Evolutionary conservation across 2,329 filamentous ascomycete genomes (phyloP).

Genomic region (Trichothecium sympodiale): DNA sequence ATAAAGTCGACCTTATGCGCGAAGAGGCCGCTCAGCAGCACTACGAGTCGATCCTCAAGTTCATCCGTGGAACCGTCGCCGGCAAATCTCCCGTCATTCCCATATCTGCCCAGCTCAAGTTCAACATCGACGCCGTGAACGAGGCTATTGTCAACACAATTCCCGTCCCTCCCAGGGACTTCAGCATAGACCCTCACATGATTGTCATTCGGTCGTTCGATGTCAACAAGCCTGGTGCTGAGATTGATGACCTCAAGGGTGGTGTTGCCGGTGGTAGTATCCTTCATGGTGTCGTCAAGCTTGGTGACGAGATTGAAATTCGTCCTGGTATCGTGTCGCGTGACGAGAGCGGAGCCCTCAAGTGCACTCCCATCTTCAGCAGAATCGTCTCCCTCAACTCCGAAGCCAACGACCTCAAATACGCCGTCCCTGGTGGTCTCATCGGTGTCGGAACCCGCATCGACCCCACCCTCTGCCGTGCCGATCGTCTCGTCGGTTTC

Average conservation of each 20-base stretch:
- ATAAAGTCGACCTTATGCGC: slow-evolving; percentile 98
- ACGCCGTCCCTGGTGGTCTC: slow-evolving; percentile 91
- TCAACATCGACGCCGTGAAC: slow-evolving; percentile 98
- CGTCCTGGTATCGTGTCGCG: slow-evolving; percentile 96
- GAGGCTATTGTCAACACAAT: slow-evolving; percentile 94
- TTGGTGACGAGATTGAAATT: slow-evolving; percentile 97
- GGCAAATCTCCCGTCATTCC: slow-evolving; percentile 93
- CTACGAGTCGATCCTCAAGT: slow-evolving; percentile 95
- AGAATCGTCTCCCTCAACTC: slow-evolving; percentile 92
- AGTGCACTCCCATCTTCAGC: slow-evolving; percentile 95
- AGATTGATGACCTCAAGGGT: slow-evolving; percentile 96
- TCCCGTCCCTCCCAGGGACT: slow-evolving; percentile 82
- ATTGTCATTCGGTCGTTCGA: slow-evolving; percentile 99
- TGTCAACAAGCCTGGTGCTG: slow-evolving; percentile 98
- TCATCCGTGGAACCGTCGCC: slow-evolving; percentile 93
- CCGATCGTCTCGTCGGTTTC: slow-evolving; percentile 96
- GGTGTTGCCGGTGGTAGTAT: slow-evolving; percentile 97
- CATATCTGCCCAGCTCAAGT: slow-evolving; percentile 94
- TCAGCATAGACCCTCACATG: slow-evolving; percentile 89
- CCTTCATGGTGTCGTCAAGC: slow-evolving; percentile 89
- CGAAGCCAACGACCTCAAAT: slow-evolving; percentile 96
- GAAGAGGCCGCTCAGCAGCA: slow-evolving; percentile 90
- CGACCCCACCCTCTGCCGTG: slow-evolving; percentile 94
- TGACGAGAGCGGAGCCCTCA: slow-evolving; percentile 84
- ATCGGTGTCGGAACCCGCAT: slow-evolving; percentile 98